Evolutionary conservation across 2,329 filamentous ascomycete genomes (phyloP), one percentile per base, ranked within the genome.

Genomic region (Arthrobotrys entomopaga): DNA sequence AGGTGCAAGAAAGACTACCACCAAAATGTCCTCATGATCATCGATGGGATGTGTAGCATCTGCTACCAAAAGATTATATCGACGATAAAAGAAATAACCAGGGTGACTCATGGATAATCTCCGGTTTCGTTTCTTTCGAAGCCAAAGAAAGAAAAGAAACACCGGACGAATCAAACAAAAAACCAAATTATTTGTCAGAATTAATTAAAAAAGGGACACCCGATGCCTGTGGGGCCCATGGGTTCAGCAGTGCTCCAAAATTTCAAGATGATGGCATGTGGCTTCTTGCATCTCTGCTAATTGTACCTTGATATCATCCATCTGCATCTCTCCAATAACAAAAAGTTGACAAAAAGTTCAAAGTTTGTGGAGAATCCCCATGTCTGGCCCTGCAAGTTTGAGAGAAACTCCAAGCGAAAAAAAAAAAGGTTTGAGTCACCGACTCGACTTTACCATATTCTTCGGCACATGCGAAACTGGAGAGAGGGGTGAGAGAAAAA

Each of bases 21-120:
- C 19, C 48, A 69, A 49, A 61, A 49, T 13, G 57, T 69, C 49
- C 65, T 60, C 65, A 69, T 69, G 65, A 69, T 69, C 65, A 69
- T 34, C 29, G 29, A 34, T 34, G 10, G 29, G 10, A n/a, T n/a
- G n/a, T 34, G 29, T 34, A 34, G 29, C 6, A 34, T 42, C 64
- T 56, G 38, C 19, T 54, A 61, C 56, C 26, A 34, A 29, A 34
- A 34, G 1, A 34, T 34, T 34, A 34, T 34, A 34, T 34, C 29
- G 8, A 19, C 42, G 16, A 46, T 19, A 46, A 46, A n/a, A n/a
- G n/a, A n/a, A n/a, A n/a, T n/a, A n/a, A 46, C 42, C 42, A 46
- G 29, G 54, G 65, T 69, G 65, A 69, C 65, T 69, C 65, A 69
- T 50, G 59, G 26, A 38, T 46, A 59, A 54, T 67, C 52, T 42